Conservation (phyloP, 1,139 yeast genomes). For the Taphrina communis region DNA sequence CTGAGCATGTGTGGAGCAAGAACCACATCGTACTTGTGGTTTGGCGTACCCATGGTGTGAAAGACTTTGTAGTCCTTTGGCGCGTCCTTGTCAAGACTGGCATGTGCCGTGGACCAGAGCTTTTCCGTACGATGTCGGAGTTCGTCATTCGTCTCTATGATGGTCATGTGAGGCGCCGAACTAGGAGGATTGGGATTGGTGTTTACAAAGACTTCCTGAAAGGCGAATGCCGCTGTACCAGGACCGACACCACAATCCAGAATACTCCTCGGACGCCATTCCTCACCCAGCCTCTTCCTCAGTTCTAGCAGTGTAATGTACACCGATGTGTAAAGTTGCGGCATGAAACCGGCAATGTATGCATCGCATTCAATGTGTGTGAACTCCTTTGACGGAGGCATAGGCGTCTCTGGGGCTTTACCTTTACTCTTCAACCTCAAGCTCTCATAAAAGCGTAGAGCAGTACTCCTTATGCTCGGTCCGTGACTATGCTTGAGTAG, state of each 20-base stretch:
- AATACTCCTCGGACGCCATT: conserved; percentile 68
- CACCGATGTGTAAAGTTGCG: conserved; percentile 80
- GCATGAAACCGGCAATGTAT: conserved; percentile 79
- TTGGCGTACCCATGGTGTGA: conserved; percentile 16
- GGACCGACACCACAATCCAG: conserved; percentile 91
- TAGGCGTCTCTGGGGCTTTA: conserved; percentile 11
- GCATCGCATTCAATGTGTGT: conserved; percentile 58
- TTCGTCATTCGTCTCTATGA: conserved; percentile 22
- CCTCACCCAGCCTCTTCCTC: conserved; percentile 59
- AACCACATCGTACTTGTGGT: conserved; percentile 26
- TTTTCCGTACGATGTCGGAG: conserved; percentile 29
- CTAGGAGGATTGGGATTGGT: conserved; percentile 42
- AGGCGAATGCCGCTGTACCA: conserved; percentile 86
- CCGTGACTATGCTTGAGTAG: conserved; percentile 26
- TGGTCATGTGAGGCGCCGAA: not conserved
- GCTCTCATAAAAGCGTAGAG: conserved; percentile 26
- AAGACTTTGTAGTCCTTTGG: conserved; percentile 13
- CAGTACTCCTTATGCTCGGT: conserved; percentile 26
- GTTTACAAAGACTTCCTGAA: conserved; percentile 78
- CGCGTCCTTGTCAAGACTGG: not conserved
- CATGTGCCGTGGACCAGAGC: conserved; percentile 21
- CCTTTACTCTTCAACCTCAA: conserved; percentile 12
- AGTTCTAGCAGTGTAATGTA: conserved; percentile 73
- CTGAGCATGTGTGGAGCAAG: conserved; percentile 35
- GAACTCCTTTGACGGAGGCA: conserved; percentile 33